Conservation (phyloP, 441 rosid species). For the Gossypium trilobum region DNA sequence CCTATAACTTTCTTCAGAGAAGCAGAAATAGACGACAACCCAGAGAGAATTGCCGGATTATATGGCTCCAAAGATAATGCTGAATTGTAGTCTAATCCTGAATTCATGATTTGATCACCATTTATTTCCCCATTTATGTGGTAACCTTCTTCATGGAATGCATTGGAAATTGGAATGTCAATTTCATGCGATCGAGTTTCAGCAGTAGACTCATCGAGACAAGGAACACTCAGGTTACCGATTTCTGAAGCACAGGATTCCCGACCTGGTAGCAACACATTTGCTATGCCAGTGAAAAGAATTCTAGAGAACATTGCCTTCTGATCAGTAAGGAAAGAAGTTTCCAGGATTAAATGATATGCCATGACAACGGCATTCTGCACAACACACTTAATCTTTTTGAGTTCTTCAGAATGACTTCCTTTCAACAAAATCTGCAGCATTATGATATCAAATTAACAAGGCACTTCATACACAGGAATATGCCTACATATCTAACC, state of each 20-base stretch:
- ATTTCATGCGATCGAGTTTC: constrained; percentile 24
- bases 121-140: constrained; percentile 25
- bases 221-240: constrained; percentile 21
- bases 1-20: constrained; percentile 58
- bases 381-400: constrained; percentile 72
- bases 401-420: constrained; percentile 65
- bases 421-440: constrained; percentile 90
- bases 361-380: constrained; percentile 66
- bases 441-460: background rate
- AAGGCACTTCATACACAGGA: background rate
- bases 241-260: constrained; percentile 27
- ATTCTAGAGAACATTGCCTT: constrained; percentile 71
- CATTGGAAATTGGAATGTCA: constrained; percentile 48
- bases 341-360: constrained; percentile 80
- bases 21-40: constrained; percentile 71
- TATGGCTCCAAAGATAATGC: constrained; percentile 59
- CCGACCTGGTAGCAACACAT: constrained; percentile 19
- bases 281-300: constrained; percentile 31
- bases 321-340: constrained; percentile 81
- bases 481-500: background rate
- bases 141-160: constrained; percentile 29
- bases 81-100: constrained; percentile 31
- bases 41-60: constrained; percentile 63
- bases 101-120: constrained; percentile 26
- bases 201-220: constrained; percentile 21